Evolutionary conservation across 2,329 filamentous ascomycete species (phyloP).

Genomic region (Monilinia laxa): DNA sequence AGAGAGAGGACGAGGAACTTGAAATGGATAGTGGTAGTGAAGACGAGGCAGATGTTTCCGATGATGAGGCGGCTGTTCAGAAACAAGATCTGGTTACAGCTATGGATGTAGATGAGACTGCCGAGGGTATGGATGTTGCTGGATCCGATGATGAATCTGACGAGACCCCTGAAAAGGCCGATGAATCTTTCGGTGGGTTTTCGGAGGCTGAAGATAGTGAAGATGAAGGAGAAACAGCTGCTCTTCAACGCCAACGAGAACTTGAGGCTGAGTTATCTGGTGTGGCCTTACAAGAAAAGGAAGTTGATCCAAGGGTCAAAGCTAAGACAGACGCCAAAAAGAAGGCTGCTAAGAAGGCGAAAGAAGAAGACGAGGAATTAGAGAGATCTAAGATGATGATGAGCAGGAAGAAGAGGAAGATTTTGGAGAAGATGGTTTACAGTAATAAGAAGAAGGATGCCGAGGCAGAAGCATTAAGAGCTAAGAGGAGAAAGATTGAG

Average conservation of each 20-base stretch:
- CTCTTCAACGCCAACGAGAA: constrained; percentile 77
- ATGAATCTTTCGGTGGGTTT: constrained; percentile 40
- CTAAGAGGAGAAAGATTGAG: constrained; percentile 89
- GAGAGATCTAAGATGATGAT: constrained; percentile 98
- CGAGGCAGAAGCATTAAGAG: constrained; percentile 81
- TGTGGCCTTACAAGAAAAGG: constrained; percentile 54
- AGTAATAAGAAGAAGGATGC: constrained; percentile 90
- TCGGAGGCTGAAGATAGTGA: constrained; percentile 49
- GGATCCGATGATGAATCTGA: constrained; percentile 43
- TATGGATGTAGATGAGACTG: constrained; percentile 38
- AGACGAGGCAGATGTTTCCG: constrained; percentile 42
- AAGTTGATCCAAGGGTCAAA: constrained; percentile 56
- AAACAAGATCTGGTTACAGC: constrained; percentile 42
- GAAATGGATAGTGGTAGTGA: constrained; percentile 59
- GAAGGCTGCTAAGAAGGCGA: constrained; percentile 67
- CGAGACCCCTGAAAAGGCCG: constrained; percentile 41
- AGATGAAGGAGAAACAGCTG: constrained; percentile 61
- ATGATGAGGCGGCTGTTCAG: constrained; percentile 50
- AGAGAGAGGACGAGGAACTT: constrained; percentile 81
- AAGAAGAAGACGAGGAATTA: constrained; percentile 79
- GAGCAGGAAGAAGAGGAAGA: constrained; percentile 94
- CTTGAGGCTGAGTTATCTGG: constrained; percentile 89
- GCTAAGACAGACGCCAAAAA: constrained; percentile 69
- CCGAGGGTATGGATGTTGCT: constrained; percentile 40
- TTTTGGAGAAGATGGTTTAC: constrained; percentile 97